Percentiles rank a stretch among this genome's conserved stretches.
These are phyloP conservation scores for Neofusicoccum laricinum DNA, from an alignment of 2,329 filamentous ascomycete species.

Conservation along the genomic window DNA sequence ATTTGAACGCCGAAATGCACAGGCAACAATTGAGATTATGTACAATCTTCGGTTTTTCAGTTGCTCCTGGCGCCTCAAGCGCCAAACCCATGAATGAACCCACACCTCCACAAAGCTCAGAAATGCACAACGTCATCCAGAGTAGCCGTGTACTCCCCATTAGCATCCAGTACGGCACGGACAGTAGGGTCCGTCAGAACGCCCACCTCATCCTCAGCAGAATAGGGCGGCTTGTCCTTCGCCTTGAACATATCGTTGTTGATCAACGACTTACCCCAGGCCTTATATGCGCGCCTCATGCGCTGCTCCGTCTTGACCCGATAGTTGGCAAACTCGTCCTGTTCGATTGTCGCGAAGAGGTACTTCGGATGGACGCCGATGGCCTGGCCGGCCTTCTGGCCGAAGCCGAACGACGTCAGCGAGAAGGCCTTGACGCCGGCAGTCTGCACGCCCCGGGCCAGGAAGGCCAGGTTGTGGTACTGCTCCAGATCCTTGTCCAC, in stretches of 20 bases:
- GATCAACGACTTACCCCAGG: conserved; percentile 10
- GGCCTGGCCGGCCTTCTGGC: conserved; percentile 43
- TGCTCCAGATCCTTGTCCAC: conserved; percentile 29
- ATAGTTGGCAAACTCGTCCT: conserved; percentile 11
- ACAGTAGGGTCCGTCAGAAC: conserved; percentile 14
- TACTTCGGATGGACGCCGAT: conserved; percentile 38
- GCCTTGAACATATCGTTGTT: conserved; percentile 18
- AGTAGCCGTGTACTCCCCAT: not conserved
- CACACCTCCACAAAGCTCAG: not conserved
- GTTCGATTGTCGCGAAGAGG: not conserved
- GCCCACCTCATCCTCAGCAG: conserved; percentile 13
- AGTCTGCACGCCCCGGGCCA: conserved; percentile 23
- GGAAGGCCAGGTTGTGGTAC: conserved; percentile 33
- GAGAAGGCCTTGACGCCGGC: conserved; percentile 35
- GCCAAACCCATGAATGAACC: not conserved
- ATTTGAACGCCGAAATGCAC: not conserved
- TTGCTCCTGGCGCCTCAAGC: not conserved
- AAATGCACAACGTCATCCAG: not conserved
- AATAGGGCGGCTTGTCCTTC: conserved; percentile 16
- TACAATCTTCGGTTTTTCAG: not conserved
- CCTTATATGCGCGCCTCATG: conserved; percentile 12
- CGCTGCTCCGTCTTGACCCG: not conserved
- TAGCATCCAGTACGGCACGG: not conserved
- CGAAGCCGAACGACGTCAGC: conserved; percentile 46
- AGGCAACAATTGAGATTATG: not conserved